Percentiles rank a stretch among this genome's conserved stretches.
Evolutionary conservation across 768 basidiomycete genomes (phyloP).

Genomic region (Leccinum subtestaceum): DNA sequence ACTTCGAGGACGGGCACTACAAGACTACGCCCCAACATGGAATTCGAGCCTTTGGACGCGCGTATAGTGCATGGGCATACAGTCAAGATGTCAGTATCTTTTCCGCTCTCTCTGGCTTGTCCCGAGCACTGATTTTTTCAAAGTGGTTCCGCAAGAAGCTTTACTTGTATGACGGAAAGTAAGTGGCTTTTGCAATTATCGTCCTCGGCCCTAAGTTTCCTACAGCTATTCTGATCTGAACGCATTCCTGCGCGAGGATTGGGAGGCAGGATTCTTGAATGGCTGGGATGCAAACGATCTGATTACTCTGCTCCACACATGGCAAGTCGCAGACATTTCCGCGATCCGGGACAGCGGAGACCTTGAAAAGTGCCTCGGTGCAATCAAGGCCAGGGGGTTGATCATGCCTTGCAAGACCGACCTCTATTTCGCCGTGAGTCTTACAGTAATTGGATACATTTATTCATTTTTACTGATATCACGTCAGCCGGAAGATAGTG

Average conservation of each 20-base stretch:
- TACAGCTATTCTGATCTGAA: slow-evolving; percentile 47
- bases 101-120: background rate
- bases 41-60: slow-evolving; percentile 56
- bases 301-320: slow-evolving; percentile 47
- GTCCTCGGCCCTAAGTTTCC: background rate
- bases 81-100: slow-evolving; percentile 46
- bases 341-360: slow-evolving; percentile 43
- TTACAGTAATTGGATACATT: slow-evolving; percentile 27
- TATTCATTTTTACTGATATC: background rate
- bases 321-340: slow-evolving; percentile 53
- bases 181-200: slow-evolving; percentile 11
- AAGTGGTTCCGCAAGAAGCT: slow-evolving; percentile 56
- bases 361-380: slow-evolving; percentile 38
- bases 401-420: slow-evolving; percentile 65
- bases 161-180: slow-evolving; percentile 43
- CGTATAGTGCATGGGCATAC: slow-evolving; percentile 59
- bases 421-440: slow-evolving; percentile 53
- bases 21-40: slow-evolving; percentile 45
- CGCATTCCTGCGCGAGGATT: slow-evolving; percentile 48
- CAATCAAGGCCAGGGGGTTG: slow-evolving; percentile 50
- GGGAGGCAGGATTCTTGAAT: slow-evolving; percentile 46
- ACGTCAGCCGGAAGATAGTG: slow-evolving; percentile 52
- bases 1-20: slow-evolving; percentile 56
- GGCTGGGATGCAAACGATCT: slow-evolving; percentile 58
- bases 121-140: background rate